Conservation (phyloP, 805 yeast genomes). For the Nakazawaea pomicola region DNA sequence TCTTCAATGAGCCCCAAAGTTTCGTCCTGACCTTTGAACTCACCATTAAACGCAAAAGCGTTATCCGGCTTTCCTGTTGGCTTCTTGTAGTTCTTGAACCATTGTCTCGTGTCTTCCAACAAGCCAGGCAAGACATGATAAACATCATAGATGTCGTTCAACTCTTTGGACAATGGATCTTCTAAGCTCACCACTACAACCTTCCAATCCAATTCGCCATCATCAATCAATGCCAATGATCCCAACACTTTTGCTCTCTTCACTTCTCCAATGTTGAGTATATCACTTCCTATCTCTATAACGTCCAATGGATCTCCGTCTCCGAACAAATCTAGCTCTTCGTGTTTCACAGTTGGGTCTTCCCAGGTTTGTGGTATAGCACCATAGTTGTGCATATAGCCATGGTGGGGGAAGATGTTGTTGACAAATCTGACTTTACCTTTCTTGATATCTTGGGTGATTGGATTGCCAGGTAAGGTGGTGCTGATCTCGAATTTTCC, state of each 20-base stretch:
- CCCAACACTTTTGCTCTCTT: constrained; percentile 68
- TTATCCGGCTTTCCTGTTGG: constrained; percentile 80
- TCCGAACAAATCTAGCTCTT: constrained; percentile 46
- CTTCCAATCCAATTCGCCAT: constrained; percentile 98
- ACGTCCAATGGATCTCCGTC: constrained; percentile 96
- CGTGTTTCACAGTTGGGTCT: constrained; percentile 61
- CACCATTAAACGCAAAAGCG: constrained; percentile 69
- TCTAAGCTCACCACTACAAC: constrained; percentile 62
- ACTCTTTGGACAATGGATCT: constrained; percentile 58
- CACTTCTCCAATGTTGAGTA: constrained; percentile 43
- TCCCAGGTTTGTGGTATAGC: constrained; percentile 97
- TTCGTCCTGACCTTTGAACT: constrained; percentile 50
- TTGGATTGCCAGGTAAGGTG: constrained; percentile 61
- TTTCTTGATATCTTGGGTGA: constrained; percentile 72
- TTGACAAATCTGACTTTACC: constrained; percentile 72
- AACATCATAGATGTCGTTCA: constrained; percentile 66
- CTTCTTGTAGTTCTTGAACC: constrained; percentile 82
- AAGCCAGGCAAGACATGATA: constrained; percentile 66
- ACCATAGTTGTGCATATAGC: constrained; percentile 84
- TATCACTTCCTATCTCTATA: constrained; percentile 73
- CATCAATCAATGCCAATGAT: constrained; percentile 75
- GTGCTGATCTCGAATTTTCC: constrained; percentile 78
- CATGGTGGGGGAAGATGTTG: constrained; percentile 78
- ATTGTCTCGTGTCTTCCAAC: constrained; percentile 58
- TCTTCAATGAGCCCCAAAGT: constrained; percentile 59